Evolutionary conservation across 2,329 filamentous ascomycete genomes (phyloP).

Genomic region (Penicillium sp.): DNA sequence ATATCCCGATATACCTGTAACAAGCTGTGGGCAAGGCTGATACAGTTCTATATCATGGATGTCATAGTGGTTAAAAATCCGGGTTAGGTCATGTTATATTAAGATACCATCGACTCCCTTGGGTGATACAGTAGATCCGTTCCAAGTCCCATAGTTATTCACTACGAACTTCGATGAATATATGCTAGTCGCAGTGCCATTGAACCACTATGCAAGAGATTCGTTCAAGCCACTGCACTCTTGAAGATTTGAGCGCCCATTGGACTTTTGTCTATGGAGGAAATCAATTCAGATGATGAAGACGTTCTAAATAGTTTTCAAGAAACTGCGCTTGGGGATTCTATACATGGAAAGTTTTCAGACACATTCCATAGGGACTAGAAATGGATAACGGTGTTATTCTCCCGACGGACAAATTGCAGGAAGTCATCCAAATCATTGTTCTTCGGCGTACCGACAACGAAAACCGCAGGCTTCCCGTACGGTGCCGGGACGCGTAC

Average conservation of each 20-base stretch:
- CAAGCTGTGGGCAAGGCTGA: too few relatives aligned
- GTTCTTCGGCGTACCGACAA: slow-evolving; percentile 14
- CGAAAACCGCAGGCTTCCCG: slow-evolving; percentile 18
- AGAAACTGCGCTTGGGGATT: not conserved
- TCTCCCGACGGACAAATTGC: slow-evolving; percentile 15
- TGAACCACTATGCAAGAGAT: not conserved
- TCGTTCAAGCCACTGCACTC: not conserved
- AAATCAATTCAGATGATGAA: not conserved
- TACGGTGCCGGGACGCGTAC: slow-evolving; percentile 11
- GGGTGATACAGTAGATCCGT: too few relatives aligned
- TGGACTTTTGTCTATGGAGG: not conserved
- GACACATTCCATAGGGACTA: not conserved
- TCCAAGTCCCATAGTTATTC: too few relatives aligned
- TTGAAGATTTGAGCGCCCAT: not conserved
- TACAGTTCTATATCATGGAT: too few relatives aligned
- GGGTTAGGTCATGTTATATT: too few relatives aligned
- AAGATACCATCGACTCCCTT: too few relatives aligned
- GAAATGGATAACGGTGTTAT: slow-evolving; percentile 11
- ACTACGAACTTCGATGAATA: too few relatives aligned
- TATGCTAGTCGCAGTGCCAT: too few relatives aligned
- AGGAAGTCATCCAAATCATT: slow-evolving; percentile 15
- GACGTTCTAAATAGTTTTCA: not conserved
- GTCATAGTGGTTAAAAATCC: too few relatives aligned
- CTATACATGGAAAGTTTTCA: not conserved
- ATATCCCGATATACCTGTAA: accelerated